Evolutionary conservation across 2,329 filamentous ascomycete genomes (phyloP).

Genomic region (Cryphonectria parasitica): DNA sequence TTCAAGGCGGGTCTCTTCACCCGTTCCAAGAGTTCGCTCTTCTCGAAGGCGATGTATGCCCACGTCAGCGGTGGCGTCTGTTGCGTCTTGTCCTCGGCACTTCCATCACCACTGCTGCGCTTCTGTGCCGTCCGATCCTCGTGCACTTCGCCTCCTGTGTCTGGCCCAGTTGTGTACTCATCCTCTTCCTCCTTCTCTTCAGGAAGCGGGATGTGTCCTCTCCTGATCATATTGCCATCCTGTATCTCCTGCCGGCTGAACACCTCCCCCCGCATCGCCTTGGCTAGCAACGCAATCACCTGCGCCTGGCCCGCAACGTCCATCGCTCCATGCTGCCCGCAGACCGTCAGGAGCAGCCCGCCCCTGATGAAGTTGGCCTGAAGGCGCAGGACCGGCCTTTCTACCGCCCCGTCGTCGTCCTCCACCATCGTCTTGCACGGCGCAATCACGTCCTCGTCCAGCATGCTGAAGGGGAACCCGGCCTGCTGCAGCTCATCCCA

Average conservation of each 20-base stretch:
- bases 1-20: slow-evolving; percentile 47
- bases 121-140: neutral
- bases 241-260: slow-evolving; percentile 51
- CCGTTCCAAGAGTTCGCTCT: slow-evolving; percentile 38
- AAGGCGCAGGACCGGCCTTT: slow-evolving; percentile 48
- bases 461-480: slow-evolving; percentile 51
- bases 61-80: slow-evolving; percentile 35
- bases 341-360: slow-evolving; percentile 54
- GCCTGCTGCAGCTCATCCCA: slow-evolving; percentile 44
- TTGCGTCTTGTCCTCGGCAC: slow-evolving; percentile 28
- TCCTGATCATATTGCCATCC: slow-evolving; percentile 46
- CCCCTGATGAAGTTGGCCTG: slow-evolving; percentile 54
- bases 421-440: slow-evolving; percentile 46
- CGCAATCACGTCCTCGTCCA: slow-evolving; percentile 49
- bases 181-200: slow-evolving; percentile 22
- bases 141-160: slow-evolving; percentile 13
- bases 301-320: slow-evolving; percentile 55
- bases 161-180: slow-evolving; percentile 42
- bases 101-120: no score
- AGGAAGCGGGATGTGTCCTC: slow-evolving; percentile 6
- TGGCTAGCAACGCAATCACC: slow-evolving; percentile 51
- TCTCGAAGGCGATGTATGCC: slow-evolving; percentile 50
- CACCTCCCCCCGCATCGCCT: slow-evolving; percentile 49
- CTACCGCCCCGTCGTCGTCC: slow-evolving; percentile 23
- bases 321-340: slow-evolving; percentile 52